Base-by-base conservation (phyloP, 257 asterid genomes). In the Paulownia fortunei region DNA sequence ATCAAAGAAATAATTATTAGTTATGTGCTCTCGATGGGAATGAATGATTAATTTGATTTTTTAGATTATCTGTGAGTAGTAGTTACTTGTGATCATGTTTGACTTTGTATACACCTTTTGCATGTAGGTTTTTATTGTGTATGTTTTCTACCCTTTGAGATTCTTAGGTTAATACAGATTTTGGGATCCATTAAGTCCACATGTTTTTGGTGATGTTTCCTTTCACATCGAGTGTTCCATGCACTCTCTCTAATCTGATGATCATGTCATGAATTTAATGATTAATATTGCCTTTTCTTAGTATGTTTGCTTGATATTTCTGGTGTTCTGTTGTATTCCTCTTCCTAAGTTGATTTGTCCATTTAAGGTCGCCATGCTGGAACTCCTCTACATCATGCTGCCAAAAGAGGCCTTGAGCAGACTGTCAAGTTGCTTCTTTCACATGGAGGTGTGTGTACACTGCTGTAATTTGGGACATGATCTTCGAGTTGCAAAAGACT, bases 341-440 rank as follows among this genome's bases (percentile, higher is more conserved):
- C 71, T 66, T 77, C 5, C 55, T 46, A 37, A 42, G 58, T 64
- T 74, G 16, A 4, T 46, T 69, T n/a, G 73, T 16, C 79, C 30
- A 72, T 52, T 83, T 61, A 85, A 96, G 99, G 98, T 63, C 94
- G 89, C 13, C 91, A 89, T 72, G 97, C 93, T 41, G 99, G 99
- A 61, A 92, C 99, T 73, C 97, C 99, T 46, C 83, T 96, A 56
- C 99, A 96, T 84, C 96, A 93, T 87, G 99, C 99, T 86, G 95
- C 98, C 51, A 91, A 90, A 89, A 89, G 98, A 81, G 97, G 98
- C 44, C 98, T 93, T 69, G 95, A 92, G 27, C 95, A 87, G 83
- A 92, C 98, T 18, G 97, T 93, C 65, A 90, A 89, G 87, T 81
- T 92, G 84, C 98, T 96, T 86, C 92, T 93, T 76, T 87, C 92